Percentiles rank a stretch among this genome's conserved stretches.
Conservation (phyloP, 345 rosid genomes). For the Corchorus capsularis region DNA sequence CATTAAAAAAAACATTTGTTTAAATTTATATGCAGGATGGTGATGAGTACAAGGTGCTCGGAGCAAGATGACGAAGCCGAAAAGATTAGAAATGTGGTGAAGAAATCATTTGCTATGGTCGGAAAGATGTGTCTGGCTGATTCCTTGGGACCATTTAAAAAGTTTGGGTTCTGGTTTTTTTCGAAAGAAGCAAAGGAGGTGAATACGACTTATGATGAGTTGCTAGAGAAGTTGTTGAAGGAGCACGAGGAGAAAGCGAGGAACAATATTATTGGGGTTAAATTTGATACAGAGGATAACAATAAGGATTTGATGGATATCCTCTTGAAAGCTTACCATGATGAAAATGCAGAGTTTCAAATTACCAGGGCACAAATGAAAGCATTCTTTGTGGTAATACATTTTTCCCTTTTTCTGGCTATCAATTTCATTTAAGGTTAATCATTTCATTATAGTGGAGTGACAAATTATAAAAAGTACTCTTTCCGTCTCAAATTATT, state of each 20-base stretch:
- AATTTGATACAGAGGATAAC: too few relatives aligned
- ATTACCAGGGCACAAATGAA: too few relatives aligned
- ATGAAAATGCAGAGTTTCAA: too few relatives aligned
- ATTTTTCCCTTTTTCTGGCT: too few relatives aligned
- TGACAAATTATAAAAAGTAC: too few relatives aligned
- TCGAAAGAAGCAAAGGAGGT: conserved; percentile 34
- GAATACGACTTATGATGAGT: conserved; percentile 27
- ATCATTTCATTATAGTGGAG: too few relatives aligned
- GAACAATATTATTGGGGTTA: background rate
- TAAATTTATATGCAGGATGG: conserved; percentile 25
- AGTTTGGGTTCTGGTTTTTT: conserved; percentile 24
- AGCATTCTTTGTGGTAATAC: too few relatives aligned
- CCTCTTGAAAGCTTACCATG: too few relatives aligned
- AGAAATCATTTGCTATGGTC: conserved; percentile 28
- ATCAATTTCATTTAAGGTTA: too few relatives aligned
- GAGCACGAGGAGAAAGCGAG: conserved; percentile 43
- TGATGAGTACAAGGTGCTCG: conserved; percentile 19
- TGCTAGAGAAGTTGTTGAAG: conserved; percentile 36
- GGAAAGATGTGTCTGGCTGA: conserved; percentile 30
- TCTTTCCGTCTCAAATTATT: too few relatives aligned
- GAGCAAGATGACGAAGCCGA: conserved; percentile 40
- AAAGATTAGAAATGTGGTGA: conserved; percentile 29
- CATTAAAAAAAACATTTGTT: background rate
- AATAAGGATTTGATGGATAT: too few relatives aligned
- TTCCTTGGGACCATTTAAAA: conserved; percentile 33